phyloP scores from a whole-genome alignment of 306 rosid genomes.

The Dryas octopetala region DNA sequence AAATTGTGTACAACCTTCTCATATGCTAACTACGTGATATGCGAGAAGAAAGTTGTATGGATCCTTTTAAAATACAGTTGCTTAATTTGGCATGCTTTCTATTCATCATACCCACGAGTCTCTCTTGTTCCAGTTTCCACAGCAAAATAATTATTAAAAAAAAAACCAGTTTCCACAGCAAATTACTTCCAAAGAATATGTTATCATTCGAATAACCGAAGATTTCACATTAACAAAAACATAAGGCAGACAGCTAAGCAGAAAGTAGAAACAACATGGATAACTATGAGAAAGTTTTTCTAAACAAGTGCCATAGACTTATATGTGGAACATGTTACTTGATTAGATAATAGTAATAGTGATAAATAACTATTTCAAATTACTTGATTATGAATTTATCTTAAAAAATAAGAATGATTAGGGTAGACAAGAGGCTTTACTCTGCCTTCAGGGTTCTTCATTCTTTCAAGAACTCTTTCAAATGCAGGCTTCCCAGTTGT shows the following conservation, averaged over 20 bases:
- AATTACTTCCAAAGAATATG: neutral
- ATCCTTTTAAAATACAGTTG: too few species aligned
- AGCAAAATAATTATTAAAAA: too few species aligned
- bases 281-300: neutral
- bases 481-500: conserved; percentile 93
- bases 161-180: neutral
- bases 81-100: too few species aligned
- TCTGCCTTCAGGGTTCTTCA: conserved; percentile 80
- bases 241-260: neutral
- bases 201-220: neutral
- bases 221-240: neutral
- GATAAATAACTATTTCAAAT: neutral
- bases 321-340: neutral
- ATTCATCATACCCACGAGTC: too few species aligned
- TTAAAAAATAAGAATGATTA: neutral
- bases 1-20: too few species aligned
- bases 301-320: neutral
- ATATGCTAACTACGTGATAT: too few species aligned
- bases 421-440: conserved; percentile 36
- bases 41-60: too few species aligned
- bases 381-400: neutral
- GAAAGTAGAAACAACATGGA: neutral
- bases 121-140: too few species aligned
- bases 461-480: conserved; percentile 75
- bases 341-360: neutral